phyloP scores from a whole-genome alignment of 1,139 yeast species.

The Scheffersomyces parashehatae region DNA sequence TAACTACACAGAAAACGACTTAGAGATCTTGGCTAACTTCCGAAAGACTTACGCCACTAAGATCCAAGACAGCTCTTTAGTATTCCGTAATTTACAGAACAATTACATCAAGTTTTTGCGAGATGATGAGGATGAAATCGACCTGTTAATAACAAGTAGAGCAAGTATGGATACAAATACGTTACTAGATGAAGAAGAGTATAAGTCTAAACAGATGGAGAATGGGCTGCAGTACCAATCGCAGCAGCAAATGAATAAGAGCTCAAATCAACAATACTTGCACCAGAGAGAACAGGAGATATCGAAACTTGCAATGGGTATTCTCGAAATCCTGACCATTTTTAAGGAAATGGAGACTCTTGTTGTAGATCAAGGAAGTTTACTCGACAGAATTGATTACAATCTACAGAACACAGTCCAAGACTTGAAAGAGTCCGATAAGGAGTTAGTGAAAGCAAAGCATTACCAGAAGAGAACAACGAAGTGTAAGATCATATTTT shows the following conservation, averaged over 20 bases:
- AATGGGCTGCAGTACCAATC: constrained; percentile 38
- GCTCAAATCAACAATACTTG: constrained; percentile 43
- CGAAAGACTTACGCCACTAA: constrained; percentile 82
- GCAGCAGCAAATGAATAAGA: constrained; percentile 36
- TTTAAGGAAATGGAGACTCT: constrained; percentile 90
- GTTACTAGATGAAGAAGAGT: constrained; percentile 46
- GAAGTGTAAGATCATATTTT: constrained; percentile 82
- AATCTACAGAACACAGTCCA: constrained; percentile 78
- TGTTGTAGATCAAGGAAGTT: constrained; percentile 94
- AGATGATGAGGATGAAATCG: constrained; percentile 62
- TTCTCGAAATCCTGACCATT: constrained; percentile 86
- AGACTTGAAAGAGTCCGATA: constrained; percentile 74
- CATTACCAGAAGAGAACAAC: constrained; percentile 84
- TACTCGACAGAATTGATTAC: constrained; percentile 89
- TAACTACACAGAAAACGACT: constrained; percentile 48
- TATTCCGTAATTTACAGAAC: constrained; percentile 84
- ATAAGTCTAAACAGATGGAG: constrained; percentile 18
- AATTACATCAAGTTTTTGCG: constrained; percentile 76
- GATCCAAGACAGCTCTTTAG: constrained; percentile 75
- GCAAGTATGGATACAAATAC: constrained; percentile 10
- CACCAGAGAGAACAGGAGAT: constrained; percentile 87
- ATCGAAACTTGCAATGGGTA: constrained; percentile 88
- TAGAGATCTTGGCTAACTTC: constrained; percentile 72
- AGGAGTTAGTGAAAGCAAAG: constrained; percentile 75
- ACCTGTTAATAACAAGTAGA: constrained; percentile 17